phyloP scores from a whole-genome alignment of 2,329 filamentous ascomycete genomes.

The Diaporthe sp. region DNA sequence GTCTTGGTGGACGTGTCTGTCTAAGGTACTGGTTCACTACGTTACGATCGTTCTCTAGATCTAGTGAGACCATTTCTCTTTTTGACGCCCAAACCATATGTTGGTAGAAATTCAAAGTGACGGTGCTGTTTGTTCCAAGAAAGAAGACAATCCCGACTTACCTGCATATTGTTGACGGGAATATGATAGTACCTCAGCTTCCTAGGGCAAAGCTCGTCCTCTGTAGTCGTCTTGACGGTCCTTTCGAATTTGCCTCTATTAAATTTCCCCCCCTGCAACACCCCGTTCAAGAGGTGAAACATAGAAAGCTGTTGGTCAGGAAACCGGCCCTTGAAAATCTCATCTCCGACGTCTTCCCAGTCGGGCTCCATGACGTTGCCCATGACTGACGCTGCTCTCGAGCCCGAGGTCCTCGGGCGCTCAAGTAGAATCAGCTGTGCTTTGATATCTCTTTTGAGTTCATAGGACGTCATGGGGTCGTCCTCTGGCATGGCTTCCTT shows the following conservation, averaged over 20 bases:
- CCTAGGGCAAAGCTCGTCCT: slow-evolving; percentile 8
- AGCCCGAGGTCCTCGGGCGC: not conserved
- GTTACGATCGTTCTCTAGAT: no score
- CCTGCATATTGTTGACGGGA: slow-evolving; percentile 43
- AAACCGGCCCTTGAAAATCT: slow-evolving; percentile 33
- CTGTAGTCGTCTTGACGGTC: not conserved
- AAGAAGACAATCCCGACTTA: not conserved
- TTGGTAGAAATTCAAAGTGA: rapidly evolving
- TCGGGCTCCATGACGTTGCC: slow-evolving; percentile 23
- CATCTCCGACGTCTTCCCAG: slow-evolving; percentile 15
- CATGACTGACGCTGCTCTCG: not conserved
- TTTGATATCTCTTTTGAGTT: slow-evolving; percentile 32
- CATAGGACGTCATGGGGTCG: slow-evolving; percentile 10
- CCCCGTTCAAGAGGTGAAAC: slow-evolving; percentile 14
- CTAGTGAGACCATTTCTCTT: not conserved
- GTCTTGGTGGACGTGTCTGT: no score
- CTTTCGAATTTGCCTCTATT: slow-evolving; percentile 13
- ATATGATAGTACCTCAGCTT: slow-evolving; percentile 42
- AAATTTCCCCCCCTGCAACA: not conserved
- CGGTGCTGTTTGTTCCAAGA: no score
- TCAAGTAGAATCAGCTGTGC: slow-evolving; percentile 26
- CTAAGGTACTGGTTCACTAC: not conserved
- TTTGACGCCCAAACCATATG: not conserved
- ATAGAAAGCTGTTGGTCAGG: slow-evolving; percentile 36
- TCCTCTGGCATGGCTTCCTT: not conserved